Percentiles rank a stretch among this genome's conserved stretches.
Evolutionary conservation across 2,329 filamentous ascomycete species (phyloP).

Genomic region (Fusarium buxicola): DNA sequence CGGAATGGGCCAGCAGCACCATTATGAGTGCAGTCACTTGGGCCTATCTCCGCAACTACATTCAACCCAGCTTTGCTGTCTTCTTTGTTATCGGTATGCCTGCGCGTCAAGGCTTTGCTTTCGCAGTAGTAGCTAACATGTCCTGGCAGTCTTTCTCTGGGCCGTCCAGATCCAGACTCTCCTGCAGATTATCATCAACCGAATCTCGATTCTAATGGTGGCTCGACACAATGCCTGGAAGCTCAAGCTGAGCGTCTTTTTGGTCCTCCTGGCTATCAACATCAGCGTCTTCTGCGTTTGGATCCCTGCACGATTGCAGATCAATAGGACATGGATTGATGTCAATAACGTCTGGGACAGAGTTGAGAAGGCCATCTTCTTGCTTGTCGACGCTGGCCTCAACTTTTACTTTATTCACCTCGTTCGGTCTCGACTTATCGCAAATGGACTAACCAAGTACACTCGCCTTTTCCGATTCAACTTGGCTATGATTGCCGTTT

Average conservation of each 20-base stretch:
- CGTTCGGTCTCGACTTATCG: conserved; percentile 59
- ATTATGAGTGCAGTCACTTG: conserved; percentile 45
- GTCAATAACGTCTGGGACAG: conserved; percentile 66
- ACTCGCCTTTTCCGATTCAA: conserved; percentile 56
- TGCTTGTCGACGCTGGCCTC: conserved; percentile 61
- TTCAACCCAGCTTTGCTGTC: conserved; percentile 39
- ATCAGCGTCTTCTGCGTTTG: conserved; percentile 66
- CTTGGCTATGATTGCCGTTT: conserved; percentile 47
- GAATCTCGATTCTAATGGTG: conserved; percentile 61
- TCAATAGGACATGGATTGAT: conserved; percentile 54
- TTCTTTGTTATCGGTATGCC: conserved; percentile 43
- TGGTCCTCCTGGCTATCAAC: conserved; percentile 61
- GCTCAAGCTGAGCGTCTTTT: conserved; percentile 58
- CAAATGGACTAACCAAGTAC: conserved; percentile 63
- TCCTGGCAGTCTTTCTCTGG: conserved; percentile 48
- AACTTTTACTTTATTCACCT: conserved; percentile 65
- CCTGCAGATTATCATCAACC: conserved; percentile 68
- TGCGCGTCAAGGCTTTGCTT: fast-evolving
- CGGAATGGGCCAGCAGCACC: conserved; percentile 41
- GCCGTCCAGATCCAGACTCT: conserved; percentile 61
- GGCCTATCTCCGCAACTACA: conserved; percentile 43
- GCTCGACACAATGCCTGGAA: conserved; percentile 51
- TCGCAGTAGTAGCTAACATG: neutral
- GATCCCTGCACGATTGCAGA: conserved; percentile 63
- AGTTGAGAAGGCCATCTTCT: conserved; percentile 63